phyloP scores from a whole-genome alignment of 805 yeast genomes.

The Huiozyma sinensis region DNA sequence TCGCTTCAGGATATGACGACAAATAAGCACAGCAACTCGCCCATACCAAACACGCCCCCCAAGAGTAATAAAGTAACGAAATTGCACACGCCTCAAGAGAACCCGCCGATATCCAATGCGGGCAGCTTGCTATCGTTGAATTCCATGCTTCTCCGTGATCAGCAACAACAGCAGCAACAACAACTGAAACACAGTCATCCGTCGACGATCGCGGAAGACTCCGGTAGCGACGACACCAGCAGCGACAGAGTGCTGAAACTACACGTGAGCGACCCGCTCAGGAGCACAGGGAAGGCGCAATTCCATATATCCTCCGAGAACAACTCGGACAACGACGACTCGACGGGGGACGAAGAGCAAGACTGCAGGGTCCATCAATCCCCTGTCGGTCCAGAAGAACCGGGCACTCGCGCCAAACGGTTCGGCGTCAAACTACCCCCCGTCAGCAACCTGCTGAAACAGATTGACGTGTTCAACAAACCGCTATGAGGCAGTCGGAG shows the following conservation, averaged over 20 bases:
- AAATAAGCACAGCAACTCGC: neutral
- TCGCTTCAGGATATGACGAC: conserved; percentile 1
- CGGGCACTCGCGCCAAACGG: conserved; percentile 4
- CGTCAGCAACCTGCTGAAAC: conserved; percentile 16
- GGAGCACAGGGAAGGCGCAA: neutral
- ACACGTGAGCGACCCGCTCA: neutral
- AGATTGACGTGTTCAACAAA: conserved; percentile 17
- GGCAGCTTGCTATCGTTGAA: conserved; percentile 13
- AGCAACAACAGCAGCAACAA: neutral
- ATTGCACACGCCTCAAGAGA: conserved; percentile 10
- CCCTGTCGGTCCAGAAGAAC: conserved; percentile 8
- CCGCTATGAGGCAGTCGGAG: neutral
- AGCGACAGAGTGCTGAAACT: neutral
- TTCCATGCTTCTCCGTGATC: conserved; percentile 2
- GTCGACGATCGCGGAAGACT: neutral
- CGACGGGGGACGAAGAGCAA: conserved; percentile 5
- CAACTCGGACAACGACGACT: neutral
- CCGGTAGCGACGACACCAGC: too few relatives aligned
- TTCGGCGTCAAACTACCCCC: conserved; percentile 19
- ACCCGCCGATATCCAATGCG: conserved; percentile 10
- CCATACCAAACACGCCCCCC: neutral
- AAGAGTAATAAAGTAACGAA: conserved; percentile 4
- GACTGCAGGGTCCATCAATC: conserved; percentile 5
- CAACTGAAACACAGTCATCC: neutral
- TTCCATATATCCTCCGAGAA: conserved; percentile 1